A percentile compares a stretch with the other conserved stretches of the same genome.
Conservation (phyloP, 148 eudicot species). For the Linanthus parryae region DNA sequence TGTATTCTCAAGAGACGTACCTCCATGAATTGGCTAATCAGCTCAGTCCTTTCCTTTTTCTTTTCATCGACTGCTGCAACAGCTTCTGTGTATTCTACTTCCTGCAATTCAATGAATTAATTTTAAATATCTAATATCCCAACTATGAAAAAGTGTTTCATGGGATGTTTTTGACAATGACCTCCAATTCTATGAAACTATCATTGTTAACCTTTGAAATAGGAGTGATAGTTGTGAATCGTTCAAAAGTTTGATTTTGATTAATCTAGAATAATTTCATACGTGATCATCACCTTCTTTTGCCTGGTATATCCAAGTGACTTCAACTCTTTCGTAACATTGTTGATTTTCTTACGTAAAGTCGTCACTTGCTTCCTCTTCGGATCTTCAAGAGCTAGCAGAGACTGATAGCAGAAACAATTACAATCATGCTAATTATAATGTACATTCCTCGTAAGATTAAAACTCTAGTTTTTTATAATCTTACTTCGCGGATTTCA, state of each 20-base stretch:
- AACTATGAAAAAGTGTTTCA: no score
- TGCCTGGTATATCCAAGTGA: conserved; percentile 64
- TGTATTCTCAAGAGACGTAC: no score
- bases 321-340: conserved; percentile 55
- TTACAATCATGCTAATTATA: not conserved
- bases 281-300: conserved; percentile 48
- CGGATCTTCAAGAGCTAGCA: conserved; percentile 65
- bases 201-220: not conserved
- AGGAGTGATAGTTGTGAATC: not conserved
- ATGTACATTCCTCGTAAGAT: not conserved
- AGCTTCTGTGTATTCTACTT: conserved; percentile 69
- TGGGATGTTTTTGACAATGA: no score
- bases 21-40: conserved; percentile 66
- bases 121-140: no score
- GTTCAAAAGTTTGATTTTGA: not conserved
- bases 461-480: not conserved
- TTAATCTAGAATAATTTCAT: not conserved
- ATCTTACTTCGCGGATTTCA: conserved; percentile 71
- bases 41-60: conserved; percentile 72
- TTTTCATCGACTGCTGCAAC: conserved; percentile 67
- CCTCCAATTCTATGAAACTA: no score
- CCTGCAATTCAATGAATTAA: no score
- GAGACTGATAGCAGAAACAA: conserved; percentile 35
- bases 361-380: conserved; percentile 67
- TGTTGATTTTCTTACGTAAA: conserved; percentile 58